Evolutionary conservation across 495 filamentous ascomycete genomes (phyloP).

Genomic region (Trichocladium antarcticum): DNA sequence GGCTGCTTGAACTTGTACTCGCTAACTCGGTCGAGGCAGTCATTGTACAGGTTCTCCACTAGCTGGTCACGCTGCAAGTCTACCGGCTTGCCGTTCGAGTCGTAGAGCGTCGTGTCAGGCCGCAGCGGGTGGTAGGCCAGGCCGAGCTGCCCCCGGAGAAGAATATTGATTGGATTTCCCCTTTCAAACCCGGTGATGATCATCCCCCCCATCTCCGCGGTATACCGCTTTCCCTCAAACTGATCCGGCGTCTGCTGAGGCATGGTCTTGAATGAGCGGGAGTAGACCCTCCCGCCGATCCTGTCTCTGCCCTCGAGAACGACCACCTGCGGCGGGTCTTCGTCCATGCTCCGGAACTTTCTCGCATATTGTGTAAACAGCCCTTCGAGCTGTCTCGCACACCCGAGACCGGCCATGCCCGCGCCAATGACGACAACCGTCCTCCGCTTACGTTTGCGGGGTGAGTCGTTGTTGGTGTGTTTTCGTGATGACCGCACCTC

Average conservation of each 20-base stretch:
- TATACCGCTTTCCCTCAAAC: slow-evolving; percentile 53
- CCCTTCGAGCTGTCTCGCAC: slow-evolving; percentile 80
- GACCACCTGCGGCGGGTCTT: slow-evolving; percentile 60
- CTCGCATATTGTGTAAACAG: slow-evolving; percentile 67
- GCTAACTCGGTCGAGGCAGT: slow-evolving; percentile 82
- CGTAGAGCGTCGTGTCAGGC: slow-evolving; percentile 82
- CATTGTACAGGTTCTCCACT: slow-evolving; percentile 85
- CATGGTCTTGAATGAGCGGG: slow-evolving; percentile 55
- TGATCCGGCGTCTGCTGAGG: slow-evolving; percentile 18
- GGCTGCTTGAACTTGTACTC: slow-evolving; percentile 69
- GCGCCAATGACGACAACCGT: slow-evolving; percentile 87
- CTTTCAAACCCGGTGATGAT: slow-evolving; percentile 95
- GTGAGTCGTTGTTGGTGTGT: slow-evolving; percentile 14
- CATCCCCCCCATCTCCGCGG: slow-evolving; percentile 92
- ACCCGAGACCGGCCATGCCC: slow-evolving; percentile 84
- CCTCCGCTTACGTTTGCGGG: slow-evolving; percentile 39
- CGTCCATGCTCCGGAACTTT: slow-evolving; percentile 47
- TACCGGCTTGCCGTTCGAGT: slow-evolving; percentile 71
- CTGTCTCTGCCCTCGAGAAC: slow-evolving; percentile 79
- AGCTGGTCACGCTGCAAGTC: slow-evolving; percentile 68
- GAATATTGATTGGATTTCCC: slow-evolving; percentile 83
- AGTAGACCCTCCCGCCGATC: slow-evolving; percentile 92
- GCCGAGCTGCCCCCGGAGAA: slow-evolving; percentile 83
- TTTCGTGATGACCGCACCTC: slow-evolving; percentile 38
- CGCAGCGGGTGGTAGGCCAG: slow-evolving; percentile 74